phyloP scores from a whole-genome alignment of 2,329 filamentous ascomycete genomes.

The Claviceps purpurea region DNA sequence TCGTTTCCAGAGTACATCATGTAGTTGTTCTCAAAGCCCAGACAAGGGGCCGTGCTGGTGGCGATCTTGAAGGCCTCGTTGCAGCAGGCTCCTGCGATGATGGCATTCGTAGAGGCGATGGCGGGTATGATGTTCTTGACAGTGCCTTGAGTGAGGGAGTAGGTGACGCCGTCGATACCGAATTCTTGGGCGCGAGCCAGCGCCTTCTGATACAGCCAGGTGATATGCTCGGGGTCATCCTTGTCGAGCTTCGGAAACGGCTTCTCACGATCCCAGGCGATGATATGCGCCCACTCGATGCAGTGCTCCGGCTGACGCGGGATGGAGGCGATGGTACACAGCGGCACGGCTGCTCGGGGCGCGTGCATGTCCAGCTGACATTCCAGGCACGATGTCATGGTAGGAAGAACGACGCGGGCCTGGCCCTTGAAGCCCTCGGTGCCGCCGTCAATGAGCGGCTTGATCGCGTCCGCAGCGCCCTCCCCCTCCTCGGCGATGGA shows the following conservation, averaged over 20 bases:
- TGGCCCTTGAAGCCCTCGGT: constrained; percentile 99
- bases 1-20: constrained; percentile 99
- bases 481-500: constrained; percentile 70
- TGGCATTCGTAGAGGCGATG: constrained; percentile 94
- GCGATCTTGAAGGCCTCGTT: constrained; percentile 95
- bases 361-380: constrained; percentile 98
- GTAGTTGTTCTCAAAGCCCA: constrained; percentile 75
- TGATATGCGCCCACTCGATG: constrained; percentile 97
- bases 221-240: constrained; percentile 91
- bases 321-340: constrained; percentile 93
- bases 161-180: constrained; percentile 83
- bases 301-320: constrained; percentile 96
- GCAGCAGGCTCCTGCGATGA: constrained; percentile 89
- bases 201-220: constrained; percentile 88
- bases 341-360: constrained; percentile 87
- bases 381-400: constrained; percentile 90
- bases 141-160: constrained; percentile 89
- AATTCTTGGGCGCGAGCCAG: constrained; percentile 73
- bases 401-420: constrained; percentile 80
- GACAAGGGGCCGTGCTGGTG: constrained; percentile 64
- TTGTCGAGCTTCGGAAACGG: constrained; percentile 81
- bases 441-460: constrained; percentile 90
- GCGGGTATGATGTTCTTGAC: constrained; percentile 99
- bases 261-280: constrained; percentile 84
- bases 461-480: constrained; percentile 63